Percentiles rank a stretch among this genome's conserved stretches.
Conservation (phyloP, 2,329 filamentous ascomycete genomes). For the Colletotrichum destructivum region DNA sequence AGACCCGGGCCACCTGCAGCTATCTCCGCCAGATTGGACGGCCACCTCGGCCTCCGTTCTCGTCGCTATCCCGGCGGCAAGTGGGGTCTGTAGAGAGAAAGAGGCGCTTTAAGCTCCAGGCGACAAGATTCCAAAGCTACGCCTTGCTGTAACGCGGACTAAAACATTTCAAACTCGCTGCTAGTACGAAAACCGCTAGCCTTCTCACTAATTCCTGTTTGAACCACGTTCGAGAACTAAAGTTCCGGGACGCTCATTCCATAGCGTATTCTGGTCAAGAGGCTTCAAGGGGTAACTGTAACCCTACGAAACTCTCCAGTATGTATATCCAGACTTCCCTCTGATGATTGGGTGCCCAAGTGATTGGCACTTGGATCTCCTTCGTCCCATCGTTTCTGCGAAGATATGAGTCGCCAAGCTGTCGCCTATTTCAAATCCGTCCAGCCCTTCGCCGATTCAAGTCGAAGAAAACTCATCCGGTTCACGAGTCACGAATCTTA, state of each 20-base stretch:
- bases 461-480: not conserved
- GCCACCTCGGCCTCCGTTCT: not conserved
- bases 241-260: constrained; percentile 27
- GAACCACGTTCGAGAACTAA: constrained; percentile 25
- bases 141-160: constrained; percentile 10
- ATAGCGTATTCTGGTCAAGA: constrained; percentile 8
- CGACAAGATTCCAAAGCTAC: constrained; percentile 2
- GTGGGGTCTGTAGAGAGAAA: not conserved
- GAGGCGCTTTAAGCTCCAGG: not conserved
- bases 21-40: not conserved
- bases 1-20: constrained; percentile 1
- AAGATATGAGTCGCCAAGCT: constrained; percentile 1
- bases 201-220: constrained; percentile 12
- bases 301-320: not conserved
- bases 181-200: constrained; percentile 4
- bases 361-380: not conserved
- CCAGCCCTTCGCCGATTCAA: constrained; percentile 9
- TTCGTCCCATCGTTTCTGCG: constrained; percentile 7
- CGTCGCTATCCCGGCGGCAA: not conserved
- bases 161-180: constrained; percentile 1
- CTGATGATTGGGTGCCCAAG: not conserved
- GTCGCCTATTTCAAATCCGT: not conserved
- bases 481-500: not conserved
- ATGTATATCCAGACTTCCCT: not conserved
- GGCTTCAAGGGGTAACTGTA: not conserved